Evolutionary conservation across 2,329 filamentous ascomycete species (phyloP), one percentile per base, ranked within the genome.

Genomic region (Cercospora sesami): DNA sequence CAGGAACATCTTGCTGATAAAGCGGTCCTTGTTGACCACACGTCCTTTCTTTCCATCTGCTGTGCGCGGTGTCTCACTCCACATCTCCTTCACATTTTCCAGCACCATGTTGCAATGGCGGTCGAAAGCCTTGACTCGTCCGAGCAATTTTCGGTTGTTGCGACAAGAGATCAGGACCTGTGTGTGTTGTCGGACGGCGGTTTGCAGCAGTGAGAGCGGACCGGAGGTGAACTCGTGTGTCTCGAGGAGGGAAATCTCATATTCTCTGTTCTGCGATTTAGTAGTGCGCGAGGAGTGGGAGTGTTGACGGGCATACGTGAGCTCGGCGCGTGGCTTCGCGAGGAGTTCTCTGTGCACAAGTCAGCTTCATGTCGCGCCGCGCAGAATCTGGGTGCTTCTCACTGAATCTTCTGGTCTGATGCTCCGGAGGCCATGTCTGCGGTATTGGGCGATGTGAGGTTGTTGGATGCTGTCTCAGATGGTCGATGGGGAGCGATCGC

Each of bases 101-200:
- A 97, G 85, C 3, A 97, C 92, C 95, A 99, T 98, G 83, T 99
- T 99, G 87, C 94, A 98, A 83, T 99, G 95, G 69, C 95, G 87
- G 82, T 99, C 95, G 80, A 99, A 99, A 6, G 95, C 95, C 86
- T 99, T 99, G 78, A 99, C 94, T 72, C 95, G 91, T 62, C 94
- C 95, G 65, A 99, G 90, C 59, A 99, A 87, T 86, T 99, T 99
- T 82, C 94, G 91, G 85, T 98, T 98, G 87, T 97, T 97, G 73
- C 95, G 93, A 83, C 94, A 94, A 64, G 93, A 97, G 79, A 99
- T 97, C 73, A 99, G 89, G 71, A 99, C 94, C 83, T 98, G 95
- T 53, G 91, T 92, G 84, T 97, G 94, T 73, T 91, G 92, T 79
- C 94, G 92, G 67, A 97, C 95, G 72, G 95, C 95, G 68, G 95